These are phyloP conservation scores for Plantago elongata DNA, from an alignment of 257 asterid genomes.

Conservation along the genomic window DNA sequence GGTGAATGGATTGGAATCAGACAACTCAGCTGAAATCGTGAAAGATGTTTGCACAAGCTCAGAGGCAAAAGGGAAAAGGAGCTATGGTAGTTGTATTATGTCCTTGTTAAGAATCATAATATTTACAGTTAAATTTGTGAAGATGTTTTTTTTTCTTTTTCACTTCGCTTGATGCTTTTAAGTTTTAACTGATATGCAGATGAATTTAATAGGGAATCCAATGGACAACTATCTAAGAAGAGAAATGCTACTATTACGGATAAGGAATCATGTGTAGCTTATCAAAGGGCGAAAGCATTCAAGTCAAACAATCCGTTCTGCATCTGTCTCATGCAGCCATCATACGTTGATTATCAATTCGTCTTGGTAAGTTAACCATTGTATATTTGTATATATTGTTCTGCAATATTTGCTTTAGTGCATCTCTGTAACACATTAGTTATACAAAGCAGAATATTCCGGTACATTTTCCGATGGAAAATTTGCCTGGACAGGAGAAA, in stretches of 20 bases:
- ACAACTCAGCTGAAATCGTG: neutral
- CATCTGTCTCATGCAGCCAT: conserved; percentile 5
- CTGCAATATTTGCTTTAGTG: too few species aligned
- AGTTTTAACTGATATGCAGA: neutral
- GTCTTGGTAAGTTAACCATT: neutral
- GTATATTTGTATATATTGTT: too few species aligned
- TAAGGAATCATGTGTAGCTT: neutral
- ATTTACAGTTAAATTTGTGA: too few species aligned
- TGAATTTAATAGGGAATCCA: neutral
- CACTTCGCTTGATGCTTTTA: too few species aligned
- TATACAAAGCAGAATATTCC: too few species aligned
- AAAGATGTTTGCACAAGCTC: neutral
- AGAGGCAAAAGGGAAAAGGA: neutral
- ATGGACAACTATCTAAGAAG: neutral
- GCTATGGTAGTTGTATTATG: too few species aligned
- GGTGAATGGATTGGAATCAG: neutral
- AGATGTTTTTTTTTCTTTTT: too few species aligned
- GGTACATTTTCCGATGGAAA: too few species aligned
- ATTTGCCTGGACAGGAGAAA: too few species aligned
- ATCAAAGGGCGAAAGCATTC: conserved; percentile 19
- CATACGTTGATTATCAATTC: neutral
- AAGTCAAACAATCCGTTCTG: conserved; percentile 12
- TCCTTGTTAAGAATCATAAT: too few species aligned
- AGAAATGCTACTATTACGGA: too few species aligned
- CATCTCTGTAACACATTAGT: too few species aligned